These are phyloP conservation scores for Cordyceps cicadae DNA, from an alignment of 2,329 filamentous ascomycete genomes.

Conservation along the genomic window DNA sequence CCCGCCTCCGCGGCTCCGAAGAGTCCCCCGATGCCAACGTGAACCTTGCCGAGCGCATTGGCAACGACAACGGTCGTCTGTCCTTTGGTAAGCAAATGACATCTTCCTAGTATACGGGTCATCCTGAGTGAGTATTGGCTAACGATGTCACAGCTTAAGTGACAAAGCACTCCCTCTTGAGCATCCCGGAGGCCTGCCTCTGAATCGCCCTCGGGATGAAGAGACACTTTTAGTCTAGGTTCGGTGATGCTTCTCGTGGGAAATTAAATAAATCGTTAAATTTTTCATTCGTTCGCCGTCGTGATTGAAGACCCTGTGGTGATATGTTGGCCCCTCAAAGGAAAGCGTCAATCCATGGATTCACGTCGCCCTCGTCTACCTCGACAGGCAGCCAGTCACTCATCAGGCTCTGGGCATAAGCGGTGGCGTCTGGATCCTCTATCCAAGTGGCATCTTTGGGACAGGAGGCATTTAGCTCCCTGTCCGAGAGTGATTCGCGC, in stretches of 20 bases:
- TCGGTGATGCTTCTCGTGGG: not conserved
- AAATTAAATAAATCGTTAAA: not conserved
- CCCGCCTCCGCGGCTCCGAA: conserved; percentile 32
- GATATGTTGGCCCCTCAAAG: not conserved
- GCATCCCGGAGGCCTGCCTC: not conserved
- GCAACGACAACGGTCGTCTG: conserved; percentile 43
- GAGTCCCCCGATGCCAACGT: conserved; percentile 38
- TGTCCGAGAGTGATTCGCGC: not conserved
- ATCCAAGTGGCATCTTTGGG: not conserved
- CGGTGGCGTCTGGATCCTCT: not conserved
- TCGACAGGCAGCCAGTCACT: not conserved
- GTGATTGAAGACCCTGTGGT: not conserved
- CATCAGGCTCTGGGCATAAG: not conserved
- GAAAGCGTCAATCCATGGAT: not conserved
- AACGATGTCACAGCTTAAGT: not conserved
- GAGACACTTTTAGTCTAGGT: not conserved
- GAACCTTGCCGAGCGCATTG: conserved; percentile 48
- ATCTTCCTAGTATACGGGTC: too few species aligned
- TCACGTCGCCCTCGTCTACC: not conserved
- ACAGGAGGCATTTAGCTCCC: too few species aligned
- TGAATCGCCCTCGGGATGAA: too few species aligned
- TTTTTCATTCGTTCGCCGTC: too few species aligned
- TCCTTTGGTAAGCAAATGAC: conserved; percentile 23
- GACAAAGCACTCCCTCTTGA: not conserved
- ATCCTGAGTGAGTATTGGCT: not conserved